These are phyloP conservation scores for Chaetomium strumarium DNA, from an alignment of 2,329 filamentous ascomycete genomes.

Conservation along the genomic window DNA sequence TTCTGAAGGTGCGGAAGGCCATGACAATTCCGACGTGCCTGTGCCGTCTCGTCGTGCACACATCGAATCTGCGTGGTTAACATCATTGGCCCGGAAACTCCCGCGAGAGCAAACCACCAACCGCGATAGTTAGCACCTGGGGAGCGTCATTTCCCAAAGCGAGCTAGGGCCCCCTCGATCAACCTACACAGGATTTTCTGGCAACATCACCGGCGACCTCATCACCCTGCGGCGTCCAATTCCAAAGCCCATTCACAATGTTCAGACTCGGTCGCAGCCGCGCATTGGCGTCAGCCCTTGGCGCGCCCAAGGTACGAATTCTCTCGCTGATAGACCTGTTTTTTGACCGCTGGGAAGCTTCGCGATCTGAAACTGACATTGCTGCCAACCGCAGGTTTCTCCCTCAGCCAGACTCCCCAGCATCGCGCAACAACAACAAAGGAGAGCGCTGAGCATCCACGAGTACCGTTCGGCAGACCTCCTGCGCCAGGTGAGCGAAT, in stretches of 20 bases:
- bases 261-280: constrained; percentile 81
- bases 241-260: constrained; percentile 50
- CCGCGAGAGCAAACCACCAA: constrained; percentile 5
- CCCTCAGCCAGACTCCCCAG: constrained; percentile 55
- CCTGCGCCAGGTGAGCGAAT: constrained; percentile 58
- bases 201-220: constrained; percentile 10
- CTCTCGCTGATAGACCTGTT: constrained; percentile 6
- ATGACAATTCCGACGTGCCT: no score
- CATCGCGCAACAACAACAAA: constrained; percentile 67
- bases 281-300: constrained; percentile 73
- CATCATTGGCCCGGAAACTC: not conserved
- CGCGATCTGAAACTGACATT: not conserved
- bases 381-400: constrained; percentile 34
- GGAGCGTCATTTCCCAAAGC: constrained; percentile 25
- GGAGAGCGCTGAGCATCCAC: constrained; percentile 89
- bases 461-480: constrained; percentile 96
- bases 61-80: no score
- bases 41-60: no score
- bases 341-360: not conserved
- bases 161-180: not conserved
- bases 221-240: not conserved
- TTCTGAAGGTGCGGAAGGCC: no score
- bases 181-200: constrained; percentile 12
- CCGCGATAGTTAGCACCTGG: constrained; percentile 4
- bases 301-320: constrained; percentile 63